Evolutionary conservation across 2,329 filamentous ascomycete genomes (phyloP).

Genomic region (Waltergamsia citrina): DNA sequence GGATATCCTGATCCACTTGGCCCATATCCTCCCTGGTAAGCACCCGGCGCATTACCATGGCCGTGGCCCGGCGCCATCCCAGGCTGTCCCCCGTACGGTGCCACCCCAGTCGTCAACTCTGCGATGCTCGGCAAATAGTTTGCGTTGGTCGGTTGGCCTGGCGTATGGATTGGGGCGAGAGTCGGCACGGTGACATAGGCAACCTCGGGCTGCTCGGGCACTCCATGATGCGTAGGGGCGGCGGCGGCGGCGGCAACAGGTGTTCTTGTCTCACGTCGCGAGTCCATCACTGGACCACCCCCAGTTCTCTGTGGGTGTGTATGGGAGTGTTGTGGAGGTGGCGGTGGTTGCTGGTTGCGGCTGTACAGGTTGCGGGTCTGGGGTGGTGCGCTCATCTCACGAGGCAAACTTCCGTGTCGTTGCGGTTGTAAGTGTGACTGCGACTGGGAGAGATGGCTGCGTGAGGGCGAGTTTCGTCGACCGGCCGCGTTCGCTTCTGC

Average conservation of each 20-base stretch:
- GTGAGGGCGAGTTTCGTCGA: conserved; percentile 27
- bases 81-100: conserved; percentile 46
- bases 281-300: background rate
- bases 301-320: too few species aligned
- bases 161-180: conserved; percentile 43
- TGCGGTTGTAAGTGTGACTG: conserved; percentile 23
- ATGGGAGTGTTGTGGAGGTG: too few species aligned
- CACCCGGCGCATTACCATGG: background rate
- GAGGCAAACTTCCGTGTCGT: conserved; percentile 18
- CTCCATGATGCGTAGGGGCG: conserved; percentile 15
- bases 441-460: conserved; percentile 26
- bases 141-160: conserved; percentile 24
- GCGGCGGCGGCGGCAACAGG: too few species aligned
- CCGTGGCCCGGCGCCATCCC: conserved; percentile 17
- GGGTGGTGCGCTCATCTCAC: conserved; percentile 31
- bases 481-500: conserved; percentile 24
- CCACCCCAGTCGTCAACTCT: conserved; percentile 55
- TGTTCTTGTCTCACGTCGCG: conserved; percentile 4
- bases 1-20: conserved; percentile 23
- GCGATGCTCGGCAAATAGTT: conserved; percentile 49
- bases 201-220: conserved; percentile 18
- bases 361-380: conserved; percentile 29
- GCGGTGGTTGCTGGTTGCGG: conserved; percentile 17
- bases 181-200: conserved; percentile 27
- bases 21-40: conserved; percentile 10